Evolutionary conservation across 257 asterid species (phyloP), one percentile per base, ranked within the genome.

Genomic region (Hygrophila difformis): DNA sequence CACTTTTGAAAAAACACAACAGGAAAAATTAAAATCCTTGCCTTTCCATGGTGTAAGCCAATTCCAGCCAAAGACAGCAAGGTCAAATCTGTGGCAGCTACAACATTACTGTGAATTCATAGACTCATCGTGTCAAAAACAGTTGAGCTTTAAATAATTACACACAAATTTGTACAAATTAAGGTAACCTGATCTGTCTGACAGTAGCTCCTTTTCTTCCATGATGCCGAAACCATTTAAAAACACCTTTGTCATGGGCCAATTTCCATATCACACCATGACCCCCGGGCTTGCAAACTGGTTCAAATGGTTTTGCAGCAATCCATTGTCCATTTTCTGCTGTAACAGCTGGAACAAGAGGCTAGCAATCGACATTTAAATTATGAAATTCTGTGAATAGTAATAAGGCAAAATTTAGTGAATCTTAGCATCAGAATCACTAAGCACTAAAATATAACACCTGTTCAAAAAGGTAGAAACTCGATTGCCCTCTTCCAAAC

Each of bases 261-360:
- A 91, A 79, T 76, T 91, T 91, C 98, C 98, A 91, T 65, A 91
- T 82, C 66, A 76, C 98, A 41, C 98, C 98, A 67, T 91, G 98
- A 65, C 98, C 98, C 35, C 99, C 99, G 63, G 99, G 99, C 72
- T 91, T 91, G 75, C 94, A 80, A 28, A 91, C 71, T 21, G 96
- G 94, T 61, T 46, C 62, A 55, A 80, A 84, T 35, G 82, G 84
- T 54, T 83, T 59, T 38, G 64, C 23, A 26, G 68, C 84, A 53
- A 91, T 73, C 99, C 99, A 91, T 37, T 75, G 68, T 34, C 99
- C 99, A 74, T 86, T 95, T 69, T 82, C 93, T 38, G 96, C 94
- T 46, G 82, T 70, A 55, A 91, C 85, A 65, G 87, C 85, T 65
- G 99, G 99, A 74, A 91, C 99, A 66, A 86, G 95, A 70, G 99